Conservation (phyloP, 176 grass and related monocot genomes). For the Avena insularis region DNA sequence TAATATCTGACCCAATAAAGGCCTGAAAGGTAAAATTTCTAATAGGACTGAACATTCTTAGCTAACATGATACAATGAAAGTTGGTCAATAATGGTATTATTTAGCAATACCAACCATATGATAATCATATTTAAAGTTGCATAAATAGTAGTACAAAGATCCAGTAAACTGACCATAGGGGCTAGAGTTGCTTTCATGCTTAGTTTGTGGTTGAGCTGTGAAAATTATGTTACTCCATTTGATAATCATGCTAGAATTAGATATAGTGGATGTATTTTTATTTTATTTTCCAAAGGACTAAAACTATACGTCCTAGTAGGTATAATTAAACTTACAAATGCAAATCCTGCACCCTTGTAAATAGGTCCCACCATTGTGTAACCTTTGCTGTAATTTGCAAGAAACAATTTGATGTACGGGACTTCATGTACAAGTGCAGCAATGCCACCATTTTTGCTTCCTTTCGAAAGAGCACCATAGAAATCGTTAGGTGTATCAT, state of each 20-base stretch:
- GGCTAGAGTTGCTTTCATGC: neutral
- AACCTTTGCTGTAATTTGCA: constrained; percentile 33
- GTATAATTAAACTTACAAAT: constrained; percentile 13
- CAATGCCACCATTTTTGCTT: constrained; percentile 43
- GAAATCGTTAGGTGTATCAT: constrained; percentile 34
- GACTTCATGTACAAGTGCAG: constrained; percentile 46
- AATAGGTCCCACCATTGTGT: constrained; percentile 54
- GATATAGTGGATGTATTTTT: neutral
- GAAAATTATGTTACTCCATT: neutral
- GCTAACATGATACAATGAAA: neutral
- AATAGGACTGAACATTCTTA: neutral
- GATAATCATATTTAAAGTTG: neutral
- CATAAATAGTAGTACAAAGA: constrained; percentile 6
- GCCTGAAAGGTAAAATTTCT: neutral
- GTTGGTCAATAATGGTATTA: neutral
- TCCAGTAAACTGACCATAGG: constrained; percentile 16
- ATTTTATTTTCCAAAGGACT: neutral
- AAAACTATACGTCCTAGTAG: neutral
- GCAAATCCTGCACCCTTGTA: constrained; percentile 56
- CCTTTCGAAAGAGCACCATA: constrained; percentile 32
- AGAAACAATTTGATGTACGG: constrained; percentile 65
- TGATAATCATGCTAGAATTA: neutral
- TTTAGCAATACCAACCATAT: neutral
- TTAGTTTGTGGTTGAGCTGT: constrained; percentile 4
- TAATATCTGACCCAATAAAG: neutral